Base-by-base conservation (phyloP, 2,329 filamentous ascomycete genomes). In the Paecilomyces formosus region DNA sequence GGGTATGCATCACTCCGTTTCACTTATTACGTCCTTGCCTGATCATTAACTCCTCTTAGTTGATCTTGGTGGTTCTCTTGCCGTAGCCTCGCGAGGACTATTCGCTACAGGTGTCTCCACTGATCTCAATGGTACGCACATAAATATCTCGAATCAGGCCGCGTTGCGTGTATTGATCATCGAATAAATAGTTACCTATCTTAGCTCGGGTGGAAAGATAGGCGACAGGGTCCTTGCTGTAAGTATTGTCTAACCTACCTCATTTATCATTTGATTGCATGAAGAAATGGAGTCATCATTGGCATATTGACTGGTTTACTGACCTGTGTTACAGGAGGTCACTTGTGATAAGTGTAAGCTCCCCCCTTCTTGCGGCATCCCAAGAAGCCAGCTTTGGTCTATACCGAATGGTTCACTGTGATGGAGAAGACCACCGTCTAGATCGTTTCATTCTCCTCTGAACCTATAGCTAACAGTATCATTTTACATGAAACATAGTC, bases 41-140 rank as follows among this genome's bases (percentile, higher is more conserved):
- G 60, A 3, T 39, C 50, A 51, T 30, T 54, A 21, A 11, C 30
- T 30, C 56, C 26, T 13, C 18, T 13, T 30, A 82, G 84, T 87
- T 53, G 85, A 88, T 64, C 81, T 88, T 0, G 85, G 86, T 3
- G 86, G 86, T 22, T 87, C 84, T 15, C 74, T 88, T 9, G 85
- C 85, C 8, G 83, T 88, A 49, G 86, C 85, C 6, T 88, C 85
- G 0, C 76, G 81, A 33, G 85, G 86, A 0, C 76, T 88, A 1
- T 88, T 83, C 66, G 80, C 85, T 21, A 88, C 85, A 0, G 85
- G 85, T 7, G 85, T 88, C 1, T 86, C 84, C 1, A 88, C 85
- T 3, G 85, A 88, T 70, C 70, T 88, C 9, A 87, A 82, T 62
- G 82, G 81, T 82, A 69, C 55, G 65, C 60, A 18, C 21, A 13